These are phyloP conservation scores for Ophiostoma perfectum DNA, from an alignment of 2,329 filamentous ascomycete genomes.

Conservation along the genomic window DNA sequence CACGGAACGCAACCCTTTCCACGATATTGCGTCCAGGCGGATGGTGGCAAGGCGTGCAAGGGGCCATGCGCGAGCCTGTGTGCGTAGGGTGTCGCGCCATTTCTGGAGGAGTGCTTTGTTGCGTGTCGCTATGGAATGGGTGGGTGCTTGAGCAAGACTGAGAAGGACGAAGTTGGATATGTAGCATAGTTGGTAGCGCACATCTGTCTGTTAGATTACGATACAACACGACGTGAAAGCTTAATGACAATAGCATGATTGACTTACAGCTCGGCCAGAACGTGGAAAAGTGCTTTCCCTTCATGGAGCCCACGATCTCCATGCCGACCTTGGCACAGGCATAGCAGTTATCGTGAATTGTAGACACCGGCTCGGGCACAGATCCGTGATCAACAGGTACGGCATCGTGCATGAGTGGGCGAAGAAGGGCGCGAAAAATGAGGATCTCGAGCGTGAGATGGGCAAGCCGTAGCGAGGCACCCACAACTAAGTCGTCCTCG, in stretches of 20 bases:
- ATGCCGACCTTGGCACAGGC: constrained; percentile 28
- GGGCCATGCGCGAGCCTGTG: constrained; percentile 29
- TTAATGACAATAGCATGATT: neutral
- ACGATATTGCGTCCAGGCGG: constrained; percentile 29
- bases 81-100: constrained; percentile 29
- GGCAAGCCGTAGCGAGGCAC: constrained; percentile 28
- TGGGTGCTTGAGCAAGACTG: constrained; percentile 29
- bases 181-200: constrained; percentile 30
- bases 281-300: constrained; percentile 28
- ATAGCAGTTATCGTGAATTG: constrained; percentile 30
- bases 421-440: constrained; percentile 30
- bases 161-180: constrained; percentile 29
- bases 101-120: constrained; percentile 26
- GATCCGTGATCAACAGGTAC: constrained; percentile 16
- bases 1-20: constrained; percentile 28
- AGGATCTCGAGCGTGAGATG: constrained; percentile 30
- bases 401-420: constrained; percentile 25
- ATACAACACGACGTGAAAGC: too few species aligned
- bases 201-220: constrained; percentile 22
- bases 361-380: constrained; percentile 27
- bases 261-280: constrained; percentile 29
- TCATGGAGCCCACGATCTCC: constrained; percentile 28
- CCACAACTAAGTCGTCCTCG: constrained; percentile 28
- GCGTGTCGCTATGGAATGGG: constrained; percentile 25
- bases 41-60: constrained; percentile 29